A percentile compares a stretch with the other conserved stretches of the same genome.
phyloP scores from a whole-genome alignment of 2,329 filamentous ascomycete species.

The Aspergillus sp. region DNA sequence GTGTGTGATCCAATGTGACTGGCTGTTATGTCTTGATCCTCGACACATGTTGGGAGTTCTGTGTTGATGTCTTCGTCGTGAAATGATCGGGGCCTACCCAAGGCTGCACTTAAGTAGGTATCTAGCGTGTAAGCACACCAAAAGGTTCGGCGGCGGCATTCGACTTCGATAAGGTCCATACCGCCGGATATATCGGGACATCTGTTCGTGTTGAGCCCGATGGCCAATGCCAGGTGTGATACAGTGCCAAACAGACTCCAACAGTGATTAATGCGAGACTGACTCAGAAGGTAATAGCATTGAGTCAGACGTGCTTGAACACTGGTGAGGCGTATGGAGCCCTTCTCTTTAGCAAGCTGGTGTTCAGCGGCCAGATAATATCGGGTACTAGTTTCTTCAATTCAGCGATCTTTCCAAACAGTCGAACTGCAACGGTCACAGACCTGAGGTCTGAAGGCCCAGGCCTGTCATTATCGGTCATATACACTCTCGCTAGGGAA shows the following conservation, averaged over 20 bases:
- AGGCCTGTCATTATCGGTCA: constrained; percentile 4
- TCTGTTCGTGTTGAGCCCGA: constrained; percentile 17
- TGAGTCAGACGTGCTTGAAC: constrained; percentile 43
- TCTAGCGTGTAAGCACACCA: constrained; percentile 23
- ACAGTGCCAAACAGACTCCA: constrained; percentile 48
- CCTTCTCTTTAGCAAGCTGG: constrained; percentile 41
- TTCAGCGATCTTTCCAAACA: neutral
- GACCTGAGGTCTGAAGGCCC: constrained; percentile 2
- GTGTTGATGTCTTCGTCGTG: constrained; percentile 21
- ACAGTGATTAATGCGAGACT: constrained; percentile 48
- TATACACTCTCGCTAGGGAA: constrained; percentile 1
- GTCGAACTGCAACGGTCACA: no score
- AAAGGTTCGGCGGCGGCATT: constrained; percentile 17
- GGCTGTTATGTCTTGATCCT: neutral
- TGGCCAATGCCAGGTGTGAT: constrained; percentile 35
- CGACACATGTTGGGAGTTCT: constrained; percentile 16
- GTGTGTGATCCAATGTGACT: neutral
- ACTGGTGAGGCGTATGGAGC: constrained; percentile 37
- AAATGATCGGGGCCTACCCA: constrained; percentile 19
- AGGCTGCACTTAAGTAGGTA: constrained; percentile 16
- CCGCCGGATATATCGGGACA: constrained; percentile 8
- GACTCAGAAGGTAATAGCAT: constrained; percentile 44
- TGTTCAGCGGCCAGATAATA: constrained; percentile 18
- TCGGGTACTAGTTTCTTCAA: neutral
- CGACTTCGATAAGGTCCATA: constrained; percentile 11